A percentile compares a stretch with the other conserved stretches of the same genome.
Evolutionary conservation across 2,329 filamentous ascomycete genomes (phyloP).

Genomic region (Zopfia rhizophila): DNA sequence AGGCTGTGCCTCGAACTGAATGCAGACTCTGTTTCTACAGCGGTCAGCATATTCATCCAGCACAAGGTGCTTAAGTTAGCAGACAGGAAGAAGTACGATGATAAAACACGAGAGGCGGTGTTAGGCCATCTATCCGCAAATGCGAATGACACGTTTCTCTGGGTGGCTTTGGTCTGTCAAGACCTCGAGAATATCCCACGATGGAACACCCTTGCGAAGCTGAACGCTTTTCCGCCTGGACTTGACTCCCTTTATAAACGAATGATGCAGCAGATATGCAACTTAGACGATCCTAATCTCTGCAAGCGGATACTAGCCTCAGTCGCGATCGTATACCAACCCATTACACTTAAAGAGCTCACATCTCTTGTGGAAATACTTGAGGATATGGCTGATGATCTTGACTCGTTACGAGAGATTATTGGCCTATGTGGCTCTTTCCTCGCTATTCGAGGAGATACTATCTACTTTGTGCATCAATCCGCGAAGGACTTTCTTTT

Average conservation of each 20-base stretch:
- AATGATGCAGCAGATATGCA: conserved; percentile 52
- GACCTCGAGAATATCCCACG: conserved; percentile 35
- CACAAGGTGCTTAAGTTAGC: conserved; percentile 47
- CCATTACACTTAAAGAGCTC: conserved; percentile 52
- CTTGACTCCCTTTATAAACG: conserved; percentile 52
- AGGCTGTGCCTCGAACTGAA: conserved; percentile 51
- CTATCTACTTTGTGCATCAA: conserved; percentile 52
- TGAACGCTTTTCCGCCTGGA: conserved; percentile 46
- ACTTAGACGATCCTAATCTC: conserved; percentile 37
- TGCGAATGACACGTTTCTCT: conserved; percentile 55
- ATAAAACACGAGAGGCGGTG: conserved; percentile 41
- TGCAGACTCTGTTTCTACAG: conserved; percentile 38
- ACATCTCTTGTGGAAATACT: conserved; percentile 27
- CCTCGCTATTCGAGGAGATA: conserved; percentile 41
- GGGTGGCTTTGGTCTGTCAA: conserved; percentile 46
- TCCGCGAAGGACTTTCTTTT: conserved; percentile 56
- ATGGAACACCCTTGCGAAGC: conserved; percentile 23
- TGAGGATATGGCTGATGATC: conserved; percentile 16
- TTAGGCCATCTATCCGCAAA: conserved; percentile 40
- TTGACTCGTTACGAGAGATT: conserved; percentile 31
- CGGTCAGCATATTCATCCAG: conserved; percentile 53
- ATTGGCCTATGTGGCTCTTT: conserved; percentile 54
- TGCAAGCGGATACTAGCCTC: conserved; percentile 52
- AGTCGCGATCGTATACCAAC: conserved; percentile 45
- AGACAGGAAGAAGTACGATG: conserved; percentile 42